These are phyloP conservation scores for Plasmodium gonderi DNA, from an alignment of 169 alveolate genomes.

Conservation along the genomic window DNA sequence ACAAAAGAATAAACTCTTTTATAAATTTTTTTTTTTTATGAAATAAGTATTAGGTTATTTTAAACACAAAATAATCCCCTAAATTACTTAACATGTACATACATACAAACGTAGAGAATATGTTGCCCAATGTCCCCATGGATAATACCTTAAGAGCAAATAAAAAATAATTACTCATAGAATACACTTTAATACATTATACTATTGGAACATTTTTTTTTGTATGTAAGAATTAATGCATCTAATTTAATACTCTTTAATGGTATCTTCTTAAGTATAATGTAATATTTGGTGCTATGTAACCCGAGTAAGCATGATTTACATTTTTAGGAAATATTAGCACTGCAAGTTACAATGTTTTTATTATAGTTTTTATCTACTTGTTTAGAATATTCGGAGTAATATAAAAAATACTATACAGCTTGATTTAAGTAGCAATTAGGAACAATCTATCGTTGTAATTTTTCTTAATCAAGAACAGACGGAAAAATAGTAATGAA, in stretches of 20 bases:
- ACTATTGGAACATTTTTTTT: too few species aligned
- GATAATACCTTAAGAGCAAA: neutral
- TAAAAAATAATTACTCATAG: neutral
- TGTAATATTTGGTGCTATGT: neutral
- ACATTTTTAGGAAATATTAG: neutral
- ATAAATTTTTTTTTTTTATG: neutral
- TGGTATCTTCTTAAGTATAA: neutral
- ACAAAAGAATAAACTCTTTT: neutral
- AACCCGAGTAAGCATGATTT: neutral
- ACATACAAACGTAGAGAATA: neutral
- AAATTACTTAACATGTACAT: neutral
- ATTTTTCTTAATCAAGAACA: neutral
- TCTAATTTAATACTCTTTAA: neutral
- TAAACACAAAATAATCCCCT: neutral
- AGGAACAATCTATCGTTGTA: neutral
- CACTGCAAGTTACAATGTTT: neutral
- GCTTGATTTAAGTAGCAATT: neutral
- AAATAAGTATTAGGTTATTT: neutral
- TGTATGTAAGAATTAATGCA: neutral
- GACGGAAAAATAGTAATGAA: neutral
- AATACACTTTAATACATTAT: neutral
- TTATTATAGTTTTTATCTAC: neutral
- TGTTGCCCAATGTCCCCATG: neutral
- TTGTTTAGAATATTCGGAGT: neutral
- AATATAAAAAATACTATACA: neutral